These are phyloP conservation scores for Pichia inconspicua DNA, from an alignment of 1,139 yeast species.

Conservation along the genomic window DNA sequence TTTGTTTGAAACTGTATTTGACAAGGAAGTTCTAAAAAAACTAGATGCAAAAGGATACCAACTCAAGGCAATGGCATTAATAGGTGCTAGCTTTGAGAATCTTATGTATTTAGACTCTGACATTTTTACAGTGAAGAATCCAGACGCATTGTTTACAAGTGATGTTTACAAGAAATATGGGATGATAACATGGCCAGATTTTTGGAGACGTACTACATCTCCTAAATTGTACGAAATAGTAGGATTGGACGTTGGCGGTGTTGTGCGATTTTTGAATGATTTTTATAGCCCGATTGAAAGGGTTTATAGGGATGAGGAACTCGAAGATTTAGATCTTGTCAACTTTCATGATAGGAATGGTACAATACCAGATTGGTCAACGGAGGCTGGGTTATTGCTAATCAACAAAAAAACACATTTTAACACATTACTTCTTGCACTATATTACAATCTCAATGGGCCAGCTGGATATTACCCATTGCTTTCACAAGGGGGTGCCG, in stretches of 20 bases:
- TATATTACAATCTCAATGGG: slow-evolving; percentile 54
- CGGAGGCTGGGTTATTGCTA: slow-evolving; percentile 54
- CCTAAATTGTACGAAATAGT: slow-evolving; percentile 53
- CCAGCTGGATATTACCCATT: slow-evolving; percentile 51
- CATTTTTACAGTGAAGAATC: slow-evolving; percentile 49
- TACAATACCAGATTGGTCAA: slow-evolving; percentile 52
- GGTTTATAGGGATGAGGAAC: slow-evolving; percentile 4
- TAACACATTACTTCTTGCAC: slow-evolving; percentile 41
- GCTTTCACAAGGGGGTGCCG: slow-evolving; percentile 57
- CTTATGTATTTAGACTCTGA: slow-evolving; percentile 61
- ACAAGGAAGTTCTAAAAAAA: slow-evolving; percentile 11
- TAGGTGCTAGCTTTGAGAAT: slow-evolving; percentile 52
- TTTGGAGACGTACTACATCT: slow-evolving; percentile 57
- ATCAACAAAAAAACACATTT: slow-evolving; percentile 46
- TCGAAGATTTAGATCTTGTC: slow-evolving; percentile 17
- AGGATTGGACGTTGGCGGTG: slow-evolving; percentile 31
- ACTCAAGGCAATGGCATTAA: slow-evolving; percentile 53
- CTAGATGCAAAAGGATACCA: slow-evolving; percentile 47
- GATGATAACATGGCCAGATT: slow-evolving; percentile 60
- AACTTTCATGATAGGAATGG: slow-evolving; percentile 47
- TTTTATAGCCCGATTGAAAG: slow-evolving; percentile 14
- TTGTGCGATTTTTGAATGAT: slow-evolving; percentile 27
- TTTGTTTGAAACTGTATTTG: slow-evolving; percentile 20
- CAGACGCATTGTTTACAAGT: slow-evolving; percentile 43
- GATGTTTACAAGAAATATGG: slow-evolving; percentile 31